Base-by-base conservation (phyloP, 129 eudicot species). In the Saussurea involucrata region DNA sequence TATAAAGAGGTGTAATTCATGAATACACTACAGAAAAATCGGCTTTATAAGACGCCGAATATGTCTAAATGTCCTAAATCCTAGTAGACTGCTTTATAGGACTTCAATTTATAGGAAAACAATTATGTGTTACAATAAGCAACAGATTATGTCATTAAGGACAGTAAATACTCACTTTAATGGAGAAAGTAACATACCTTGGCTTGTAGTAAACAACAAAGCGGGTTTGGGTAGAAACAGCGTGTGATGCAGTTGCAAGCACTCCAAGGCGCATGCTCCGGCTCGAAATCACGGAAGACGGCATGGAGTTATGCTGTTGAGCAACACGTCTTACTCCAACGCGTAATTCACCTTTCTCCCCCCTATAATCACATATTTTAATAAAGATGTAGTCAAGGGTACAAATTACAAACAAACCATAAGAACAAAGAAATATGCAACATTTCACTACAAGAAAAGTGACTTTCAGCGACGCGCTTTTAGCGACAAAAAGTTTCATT, bases 201-300 rank as follows among this genome's bases (percentile, higher is more conserved):
- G 98, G 98, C 71, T 92, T 92, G 88, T 92, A 90, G 71, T 84
- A 88, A 74, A 92, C 96, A 74, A 90, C 89, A 83, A 92, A 90
- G 63, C 83, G 75, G 27, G 96, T 90, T 32, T 84, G 76, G 24
- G 94, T 86, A 17, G 84, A 55, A 49, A 92, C 80, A 58, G 98
- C 98, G 78, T 92, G 98, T 72, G 96, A 92, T 60, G 98, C 98
- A 20, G 98, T 92, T 21, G 98, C 98, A 72, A 92, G 93, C 64
- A 92, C 92, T 67, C 97, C 97, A 28, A 92, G 88, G 74, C 91
- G 97, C 97, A 92, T 92, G 79, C 98, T 92, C 60, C 86, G 90
- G 73, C 96, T 90, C 20, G 98, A 92, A 71, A 92, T 92, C 37
- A 92, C 96, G 25, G 98, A 92, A 12, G 96, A 86, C 4, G 98